These are phyloP conservation scores for Beauveria sp. DNA, from an alignment of 2,329 filamentous ascomycete species.

Conservation along the genomic window DNA sequence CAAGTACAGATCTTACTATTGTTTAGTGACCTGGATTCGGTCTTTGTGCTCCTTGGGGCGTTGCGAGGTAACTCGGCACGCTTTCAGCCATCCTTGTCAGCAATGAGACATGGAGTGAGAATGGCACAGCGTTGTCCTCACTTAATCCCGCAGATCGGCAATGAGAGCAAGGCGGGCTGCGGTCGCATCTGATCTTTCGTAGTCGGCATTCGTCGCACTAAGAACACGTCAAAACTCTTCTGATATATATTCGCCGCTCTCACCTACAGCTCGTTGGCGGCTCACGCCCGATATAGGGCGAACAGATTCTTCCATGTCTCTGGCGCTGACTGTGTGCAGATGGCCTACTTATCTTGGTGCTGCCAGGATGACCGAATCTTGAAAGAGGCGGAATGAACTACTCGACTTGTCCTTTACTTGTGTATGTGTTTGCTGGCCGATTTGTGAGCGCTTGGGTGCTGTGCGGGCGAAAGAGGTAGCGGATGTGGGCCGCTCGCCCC, in stretches of 20 bases:
- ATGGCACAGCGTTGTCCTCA: background rate
- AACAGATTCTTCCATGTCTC: background rate
- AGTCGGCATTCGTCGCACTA: slow-evolving; percentile 4
- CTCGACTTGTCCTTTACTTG: background rate
- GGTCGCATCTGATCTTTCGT: slow-evolving; percentile 5
- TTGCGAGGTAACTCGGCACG: background rate
- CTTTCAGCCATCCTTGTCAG: background rate
- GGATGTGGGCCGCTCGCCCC: background rate
- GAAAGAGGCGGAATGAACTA: background rate
- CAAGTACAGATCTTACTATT: background rate
- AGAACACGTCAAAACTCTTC: background rate
- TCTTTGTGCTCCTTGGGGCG: slow-evolving; percentile 3
- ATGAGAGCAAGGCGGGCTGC: slow-evolving; percentile 3
- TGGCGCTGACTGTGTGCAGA: background rate
- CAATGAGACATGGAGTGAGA: background rate
- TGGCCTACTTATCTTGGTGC: background rate
- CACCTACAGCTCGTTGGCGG: background rate
- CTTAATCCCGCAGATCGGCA: background rate
- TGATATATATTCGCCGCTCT: background rate
- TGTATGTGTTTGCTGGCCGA: background rate
- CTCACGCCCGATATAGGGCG: background rate
- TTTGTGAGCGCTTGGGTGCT: background rate
- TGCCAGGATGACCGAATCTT: background rate
- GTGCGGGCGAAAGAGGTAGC: background rate
- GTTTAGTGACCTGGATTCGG: slow-evolving; percentile 2